Percentiles rank a stretch among this genome's conserved stretches.
Evolutionary conservation across 1,284 basidiomycete species (phyloP).

Genomic region (Cutaneotrichosporon dermatis): DNA sequence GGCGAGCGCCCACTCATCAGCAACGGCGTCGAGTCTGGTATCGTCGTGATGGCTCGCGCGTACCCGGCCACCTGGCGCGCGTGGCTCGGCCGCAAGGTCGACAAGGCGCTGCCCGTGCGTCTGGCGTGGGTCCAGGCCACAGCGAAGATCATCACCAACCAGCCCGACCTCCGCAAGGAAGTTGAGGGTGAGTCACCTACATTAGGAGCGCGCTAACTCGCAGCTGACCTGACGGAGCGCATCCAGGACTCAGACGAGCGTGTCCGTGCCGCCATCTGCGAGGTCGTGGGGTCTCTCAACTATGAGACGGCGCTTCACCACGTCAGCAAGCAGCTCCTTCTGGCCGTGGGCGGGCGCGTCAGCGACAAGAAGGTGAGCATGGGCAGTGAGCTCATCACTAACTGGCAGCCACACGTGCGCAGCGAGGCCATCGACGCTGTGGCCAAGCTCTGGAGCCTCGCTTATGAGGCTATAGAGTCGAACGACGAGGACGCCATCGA

Average conservation of each 20-base stretch:
- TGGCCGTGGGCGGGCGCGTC: conserved; percentile 65
- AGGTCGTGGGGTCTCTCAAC: conserved; percentile 74
- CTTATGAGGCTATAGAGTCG: conserved; percentile 69
- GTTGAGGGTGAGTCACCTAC: conserved; percentile 60
- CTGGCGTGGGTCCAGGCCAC: conserved; percentile 72
- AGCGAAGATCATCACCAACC: conserved; percentile 59
- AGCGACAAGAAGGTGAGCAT: conserved; percentile 75
- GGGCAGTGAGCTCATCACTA: not conserved
- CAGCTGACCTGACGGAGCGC: conserved; percentile 64
- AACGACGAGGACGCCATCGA: conserved; percentile 65
- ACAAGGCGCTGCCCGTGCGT: conserved; percentile 68
- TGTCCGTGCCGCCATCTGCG: conserved; percentile 78
- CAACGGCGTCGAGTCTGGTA: conserved; percentile 53
- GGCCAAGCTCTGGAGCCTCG: conserved; percentile 73
- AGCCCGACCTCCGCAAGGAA: conserved; percentile 63
- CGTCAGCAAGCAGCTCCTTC: conserved; percentile 63
- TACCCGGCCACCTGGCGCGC: conserved; percentile 80
- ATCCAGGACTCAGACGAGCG: conserved; percentile 85
- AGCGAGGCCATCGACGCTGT: conserved; percentile 71
- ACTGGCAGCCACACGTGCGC: conserved; percentile 69
- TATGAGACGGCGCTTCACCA: conserved; percentile 86
- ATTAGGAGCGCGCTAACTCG: conserved; percentile 12
- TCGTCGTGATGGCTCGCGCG: conserved; percentile 63
- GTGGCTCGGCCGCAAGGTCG: conserved; percentile 77
- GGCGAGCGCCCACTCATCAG: conserved; percentile 60